phyloP scores from a whole-genome alignment of 768 basidiomycete species.

The Phaeotremella fagi region DNA sequence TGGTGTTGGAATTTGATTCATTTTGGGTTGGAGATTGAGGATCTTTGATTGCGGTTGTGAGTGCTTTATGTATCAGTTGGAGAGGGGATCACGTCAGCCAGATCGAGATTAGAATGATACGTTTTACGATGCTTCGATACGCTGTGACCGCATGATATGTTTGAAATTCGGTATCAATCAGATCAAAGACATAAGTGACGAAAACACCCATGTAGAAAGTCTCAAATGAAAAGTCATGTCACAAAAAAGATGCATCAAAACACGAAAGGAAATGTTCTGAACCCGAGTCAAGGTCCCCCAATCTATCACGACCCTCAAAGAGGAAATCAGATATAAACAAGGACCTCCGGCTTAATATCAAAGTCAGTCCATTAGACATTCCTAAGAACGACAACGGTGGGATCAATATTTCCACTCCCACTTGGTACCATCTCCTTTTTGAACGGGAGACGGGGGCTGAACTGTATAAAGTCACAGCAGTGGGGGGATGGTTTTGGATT shows the following conservation, averaged over 20 bases:
- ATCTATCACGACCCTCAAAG: slow-evolving; percentile 21
- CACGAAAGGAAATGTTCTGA: slow-evolving; percentile 34
- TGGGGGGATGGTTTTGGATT: slow-evolving; percentile 6
- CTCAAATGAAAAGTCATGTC: too few species aligned
- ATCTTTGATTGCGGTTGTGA: too few species aligned
- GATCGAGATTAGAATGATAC: too few species aligned
- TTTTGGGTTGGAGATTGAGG: too few species aligned
- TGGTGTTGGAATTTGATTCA: too few species aligned
- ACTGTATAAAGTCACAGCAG: slow-evolving; percentile 5
- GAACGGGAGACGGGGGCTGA: slow-evolving; percentile 20
- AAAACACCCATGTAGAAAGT: neutral
- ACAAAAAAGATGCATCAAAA: too few species aligned
- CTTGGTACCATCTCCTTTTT: slow-evolving; percentile 28
- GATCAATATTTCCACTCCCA: slow-evolving; percentile 22
- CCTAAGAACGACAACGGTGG: neutral
- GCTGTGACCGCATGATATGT: too few species aligned
- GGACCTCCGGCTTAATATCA: slow-evolving; percentile 42
- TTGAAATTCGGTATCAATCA: neutral
- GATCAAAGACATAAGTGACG: neutral
- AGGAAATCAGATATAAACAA: slow-evolving; percentile 10
- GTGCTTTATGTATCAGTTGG: too few species aligned
- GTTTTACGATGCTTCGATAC: too few species aligned
- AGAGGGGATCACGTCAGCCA: too few species aligned
- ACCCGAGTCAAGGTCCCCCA: slow-evolving; percentile 38
- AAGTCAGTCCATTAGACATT: slow-evolving; percentile 15